A percentile compares a stretch with the other conserved stretches of the same genome.
Conservation (phyloP, 345 rosid species). For the Xanthoceras sorbifolium region DNA sequence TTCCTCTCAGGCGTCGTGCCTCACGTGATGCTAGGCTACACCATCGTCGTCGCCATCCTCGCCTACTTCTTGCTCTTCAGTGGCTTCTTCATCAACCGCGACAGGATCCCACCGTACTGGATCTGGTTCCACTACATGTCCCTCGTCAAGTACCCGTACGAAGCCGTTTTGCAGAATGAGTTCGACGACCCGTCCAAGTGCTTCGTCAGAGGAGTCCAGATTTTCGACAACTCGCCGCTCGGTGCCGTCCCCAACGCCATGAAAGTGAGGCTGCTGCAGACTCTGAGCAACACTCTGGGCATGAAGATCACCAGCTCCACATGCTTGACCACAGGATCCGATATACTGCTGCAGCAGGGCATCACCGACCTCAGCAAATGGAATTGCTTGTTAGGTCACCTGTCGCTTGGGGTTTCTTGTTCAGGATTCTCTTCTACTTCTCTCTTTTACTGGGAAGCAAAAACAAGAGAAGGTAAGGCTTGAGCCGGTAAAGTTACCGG, state of each 20-base stretch:
- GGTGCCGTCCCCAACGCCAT: constrained; percentile 44
- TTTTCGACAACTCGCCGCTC: constrained; percentile 84
- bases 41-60: constrained; percentile 78
- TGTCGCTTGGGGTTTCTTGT: constrained; percentile 88
- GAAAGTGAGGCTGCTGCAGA: constrained; percentile 53
- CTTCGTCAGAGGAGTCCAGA: constrained; percentile 74
- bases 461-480: constrained; percentile 68
- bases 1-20: constrained; percentile 92
- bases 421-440: constrained; percentile 80
- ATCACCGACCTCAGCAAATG: constrained; percentile 73
- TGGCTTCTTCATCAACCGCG: constrained; percentile 90
- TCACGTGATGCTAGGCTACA: constrained; percentile 94
- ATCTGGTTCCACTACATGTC: constrained; percentile 98
- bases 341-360: constrained; percentile 67
- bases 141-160: constrained; percentile 85
- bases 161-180: constrained; percentile 81
- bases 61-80: constrained; percentile 94
- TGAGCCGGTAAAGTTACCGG: neutral
- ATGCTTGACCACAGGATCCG: constrained; percentile 76
- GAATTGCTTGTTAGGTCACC: constrained; percentile 83
- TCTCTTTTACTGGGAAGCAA: constrained; percentile 83
- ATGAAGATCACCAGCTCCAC: constrained; percentile 67
- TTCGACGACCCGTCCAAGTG: constrained; percentile 70
- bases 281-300: constrained; percentile 59
- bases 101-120: constrained; percentile 85